Percentiles rank a stretch among this genome's conserved stretches.
These are phyloP conservation scores for Juncus inflexus DNA, from an alignment of 176 grass and related monocot species.

Conservation along the genomic window DNA sequence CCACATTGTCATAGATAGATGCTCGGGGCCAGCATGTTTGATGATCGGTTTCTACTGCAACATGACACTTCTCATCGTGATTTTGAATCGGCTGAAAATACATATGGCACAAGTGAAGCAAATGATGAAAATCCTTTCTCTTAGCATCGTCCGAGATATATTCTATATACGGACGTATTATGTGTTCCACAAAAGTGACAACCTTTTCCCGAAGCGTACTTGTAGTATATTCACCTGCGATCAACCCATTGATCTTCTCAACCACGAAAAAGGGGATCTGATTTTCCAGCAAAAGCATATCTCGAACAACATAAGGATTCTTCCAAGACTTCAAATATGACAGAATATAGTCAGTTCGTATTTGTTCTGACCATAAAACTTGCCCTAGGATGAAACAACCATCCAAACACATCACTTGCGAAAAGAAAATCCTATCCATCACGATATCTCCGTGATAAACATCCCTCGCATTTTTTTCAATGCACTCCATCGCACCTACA, in stretches of 20 bases:
- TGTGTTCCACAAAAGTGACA: neutral
- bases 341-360: neutral
- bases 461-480: neutral
- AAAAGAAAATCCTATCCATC: neutral
- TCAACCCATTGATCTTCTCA: neutral
- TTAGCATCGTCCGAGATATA: neutral
- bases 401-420: neutral
- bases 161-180: neutral
- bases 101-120: neutral
- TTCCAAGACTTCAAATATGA: neutral
- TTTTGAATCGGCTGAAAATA: neutral
- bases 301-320: neutral
- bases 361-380: neutral
- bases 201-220: neutral
- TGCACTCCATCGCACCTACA: neutral
- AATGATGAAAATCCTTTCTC: neutral
- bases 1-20: constrained; percentile 17
- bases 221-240: neutral
- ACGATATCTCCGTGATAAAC: neutral
- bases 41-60: neutral
- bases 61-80: neutral
- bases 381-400: neutral
- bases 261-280: constrained; percentile 1
- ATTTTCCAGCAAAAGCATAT: constrained; percentile 2
- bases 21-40: constrained; percentile 1